These are phyloP conservation scores for Mimosa pudica DNA, from an alignment of 306 rosid genomes.

Conservation along the genomic window DNA sequence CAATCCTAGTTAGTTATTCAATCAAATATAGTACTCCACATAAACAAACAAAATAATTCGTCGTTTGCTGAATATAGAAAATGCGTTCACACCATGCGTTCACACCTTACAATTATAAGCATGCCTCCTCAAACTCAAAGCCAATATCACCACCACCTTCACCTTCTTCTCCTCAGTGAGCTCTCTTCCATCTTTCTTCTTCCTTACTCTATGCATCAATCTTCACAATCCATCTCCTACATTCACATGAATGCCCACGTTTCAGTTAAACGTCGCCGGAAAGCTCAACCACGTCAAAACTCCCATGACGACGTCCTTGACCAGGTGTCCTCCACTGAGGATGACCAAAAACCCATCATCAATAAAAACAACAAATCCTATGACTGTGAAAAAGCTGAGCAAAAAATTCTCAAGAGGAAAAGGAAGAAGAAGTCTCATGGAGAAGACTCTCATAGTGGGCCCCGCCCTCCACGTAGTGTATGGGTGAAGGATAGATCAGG, in stretches of 20 bases:
- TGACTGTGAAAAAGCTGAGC: slow-evolving; percentile 59
- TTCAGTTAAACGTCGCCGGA: slow-evolving; percentile 38
- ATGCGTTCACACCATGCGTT: slow-evolving; percentile 13
- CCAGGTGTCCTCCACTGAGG: slow-evolving; percentile 41
- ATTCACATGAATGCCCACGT: slow-evolving; percentile 37
- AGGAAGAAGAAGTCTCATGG: slow-evolving; percentile 57
- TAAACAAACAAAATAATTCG: too few relatives aligned
- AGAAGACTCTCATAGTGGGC: slow-evolving; percentile 35
- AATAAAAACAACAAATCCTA: slow-evolving; percentile 54
- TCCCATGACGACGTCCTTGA: slow-evolving; percentile 41
- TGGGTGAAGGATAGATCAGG: slow-evolving; percentile 97
- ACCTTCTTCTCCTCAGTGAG: not conserved
- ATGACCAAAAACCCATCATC: slow-evolving; percentile 49
- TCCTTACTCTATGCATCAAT: slow-evolving; percentile 39
- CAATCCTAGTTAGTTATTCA: not conserved
- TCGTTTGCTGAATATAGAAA: not conserved
- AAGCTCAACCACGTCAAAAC: slow-evolving; percentile 12
- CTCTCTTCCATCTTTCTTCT: not conserved
- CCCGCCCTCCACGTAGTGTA: slow-evolving; percentile 54
- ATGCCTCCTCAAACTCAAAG: not conserved
- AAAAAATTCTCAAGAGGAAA: slow-evolving; percentile 43
- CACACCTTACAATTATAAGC: not conserved
- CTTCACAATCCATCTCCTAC: slow-evolving; percentile 42
- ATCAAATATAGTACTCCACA: not conserved
- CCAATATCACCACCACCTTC: not conserved